These are phyloP conservation scores for Neurospora pannonica DNA, from an alignment of 495 filamentous ascomycete genomes.

Conservation along the genomic window DNA sequence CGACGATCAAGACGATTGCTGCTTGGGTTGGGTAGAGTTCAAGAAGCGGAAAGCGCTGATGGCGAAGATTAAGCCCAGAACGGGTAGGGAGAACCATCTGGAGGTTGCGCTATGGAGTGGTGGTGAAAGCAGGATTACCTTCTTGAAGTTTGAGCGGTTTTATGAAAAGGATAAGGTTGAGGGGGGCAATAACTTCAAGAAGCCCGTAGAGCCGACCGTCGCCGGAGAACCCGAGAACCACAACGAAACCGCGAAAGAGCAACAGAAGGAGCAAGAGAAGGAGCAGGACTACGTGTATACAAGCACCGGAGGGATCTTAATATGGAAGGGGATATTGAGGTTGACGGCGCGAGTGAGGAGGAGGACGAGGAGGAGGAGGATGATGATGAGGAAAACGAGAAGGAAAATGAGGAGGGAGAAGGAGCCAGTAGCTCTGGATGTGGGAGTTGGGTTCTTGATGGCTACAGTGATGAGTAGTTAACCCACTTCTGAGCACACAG, in stretches of 20 bases:
- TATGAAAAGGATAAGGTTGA: not conserved
- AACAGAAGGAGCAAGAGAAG: not conserved
- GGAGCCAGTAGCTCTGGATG: not conserved
- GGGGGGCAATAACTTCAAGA: not conserved
- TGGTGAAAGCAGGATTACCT: not conserved
- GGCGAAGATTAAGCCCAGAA: not conserved
- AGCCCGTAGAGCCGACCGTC: not conserved
- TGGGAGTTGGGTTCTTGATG: not conserved
- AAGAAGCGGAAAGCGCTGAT: not conserved
- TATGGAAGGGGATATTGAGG: not conserved
- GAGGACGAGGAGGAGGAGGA: not conserved
- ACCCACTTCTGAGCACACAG: not conserved
- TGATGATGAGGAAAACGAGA: not conserved
- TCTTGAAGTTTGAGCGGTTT: not conserved
- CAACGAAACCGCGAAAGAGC: not conserved
- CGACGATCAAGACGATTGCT: not conserved
- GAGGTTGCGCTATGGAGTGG: not conserved
- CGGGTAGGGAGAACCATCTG: not conserved
- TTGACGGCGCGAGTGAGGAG: not conserved
- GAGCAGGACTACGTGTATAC: not conserved
- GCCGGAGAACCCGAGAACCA: not conserved
- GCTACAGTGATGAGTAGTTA: not conserved
- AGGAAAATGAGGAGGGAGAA: not conserved
- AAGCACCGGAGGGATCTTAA: not conserved
- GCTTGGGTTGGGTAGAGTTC: not conserved